phyloP scores from a whole-genome alignment of 139 green algal species.

The Trebouxia sp. region DNA sequence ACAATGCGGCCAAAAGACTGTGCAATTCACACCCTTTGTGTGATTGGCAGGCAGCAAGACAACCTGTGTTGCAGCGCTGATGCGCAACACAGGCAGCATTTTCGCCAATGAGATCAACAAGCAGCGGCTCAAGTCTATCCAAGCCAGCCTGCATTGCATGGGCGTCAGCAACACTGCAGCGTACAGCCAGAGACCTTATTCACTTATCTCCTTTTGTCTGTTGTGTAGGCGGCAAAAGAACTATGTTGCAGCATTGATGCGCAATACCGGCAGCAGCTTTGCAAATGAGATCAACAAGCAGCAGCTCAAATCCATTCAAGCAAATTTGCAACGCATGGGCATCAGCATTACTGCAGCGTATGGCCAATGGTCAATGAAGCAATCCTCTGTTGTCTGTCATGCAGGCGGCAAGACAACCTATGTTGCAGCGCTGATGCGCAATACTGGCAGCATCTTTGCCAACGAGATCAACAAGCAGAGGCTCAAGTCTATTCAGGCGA shows the following conservation, averaged over 20 bases:
- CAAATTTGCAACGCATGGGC: slow-evolving; percentile 95
- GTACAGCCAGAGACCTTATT: too few species aligned
- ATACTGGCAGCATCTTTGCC: slow-evolving; percentile 93
- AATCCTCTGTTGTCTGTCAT: too few species aligned
- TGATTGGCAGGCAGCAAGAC: slow-evolving; percentile 98
- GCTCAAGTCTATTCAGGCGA: slow-evolving; percentile 89
- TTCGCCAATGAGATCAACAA: slow-evolving; percentile 98
- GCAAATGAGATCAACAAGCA: slow-evolving; percentile 95
- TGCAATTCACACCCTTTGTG: too few species aligned
- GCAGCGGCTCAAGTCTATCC: slow-evolving; percentile 87
- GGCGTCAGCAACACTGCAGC: slow-evolving; percentile 94
- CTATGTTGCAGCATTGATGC: slow-evolving; percentile 96
- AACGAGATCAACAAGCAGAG: slow-evolving; percentile 95
- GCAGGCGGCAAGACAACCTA: slow-evolving; percentile 98
- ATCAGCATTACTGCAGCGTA: slow-evolving; percentile 88
- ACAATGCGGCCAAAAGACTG: too few species aligned
- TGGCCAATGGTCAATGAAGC: too few species aligned
- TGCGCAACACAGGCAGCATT: slow-evolving; percentile 93
- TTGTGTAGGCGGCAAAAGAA: slow-evolving; percentile 96
- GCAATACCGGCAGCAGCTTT: slow-evolving; percentile 91
- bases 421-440: slow-evolving; percentile 92
- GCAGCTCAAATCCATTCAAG: slow-evolving; percentile 83
- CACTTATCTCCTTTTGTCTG: too few species aligned
- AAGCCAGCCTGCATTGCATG: slow-evolving; percentile 94
- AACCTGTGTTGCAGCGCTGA: slow-evolving; percentile 93